Percentiles rank a stretch among this genome's conserved stretches.
Conservation (phyloP, 306 rosid species). For the Vicia villosa region DNA sequence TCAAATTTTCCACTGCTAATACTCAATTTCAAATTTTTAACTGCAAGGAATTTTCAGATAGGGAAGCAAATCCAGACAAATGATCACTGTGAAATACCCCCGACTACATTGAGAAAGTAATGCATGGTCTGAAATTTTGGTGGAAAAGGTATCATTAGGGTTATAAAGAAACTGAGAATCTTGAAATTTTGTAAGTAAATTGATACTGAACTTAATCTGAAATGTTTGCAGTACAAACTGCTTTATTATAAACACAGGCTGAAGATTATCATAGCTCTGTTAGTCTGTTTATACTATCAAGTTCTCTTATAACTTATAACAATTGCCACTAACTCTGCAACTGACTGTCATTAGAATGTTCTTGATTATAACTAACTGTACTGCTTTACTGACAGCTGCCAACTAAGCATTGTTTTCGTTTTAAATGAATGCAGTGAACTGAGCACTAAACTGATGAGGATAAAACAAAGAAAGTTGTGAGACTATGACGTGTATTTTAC, state of each 20-base stretch:
- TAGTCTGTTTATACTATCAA: background rate
- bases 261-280: background rate
- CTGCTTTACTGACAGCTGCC: conserved; percentile 17
- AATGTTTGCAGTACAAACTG: background rate
- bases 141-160: background rate
- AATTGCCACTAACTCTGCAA: background rate
- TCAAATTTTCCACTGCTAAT: conserved; percentile 8
- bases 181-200: background rate
- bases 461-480: background rate
- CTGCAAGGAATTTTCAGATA: background rate
- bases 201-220: background rate
- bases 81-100: conserved; percentile 9
- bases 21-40: conserved; percentile 17
- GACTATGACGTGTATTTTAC: conserved; percentile 42
- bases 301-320: background rate
- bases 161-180: conserved; percentile 4
- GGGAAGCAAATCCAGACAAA: conserved; percentile 2
- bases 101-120: conserved; percentile 6
- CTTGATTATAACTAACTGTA: background rate
- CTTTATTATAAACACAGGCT: background rate
- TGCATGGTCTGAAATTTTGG: background rate
- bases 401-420: background rate
- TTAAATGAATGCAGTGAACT: background rate
- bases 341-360: conserved; percentile 1
- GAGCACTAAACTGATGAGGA: background rate